phyloP scores from a whole-genome alignment of 2,329 filamentous ascomycete genomes.

The Botrytis fabae region DNA sequence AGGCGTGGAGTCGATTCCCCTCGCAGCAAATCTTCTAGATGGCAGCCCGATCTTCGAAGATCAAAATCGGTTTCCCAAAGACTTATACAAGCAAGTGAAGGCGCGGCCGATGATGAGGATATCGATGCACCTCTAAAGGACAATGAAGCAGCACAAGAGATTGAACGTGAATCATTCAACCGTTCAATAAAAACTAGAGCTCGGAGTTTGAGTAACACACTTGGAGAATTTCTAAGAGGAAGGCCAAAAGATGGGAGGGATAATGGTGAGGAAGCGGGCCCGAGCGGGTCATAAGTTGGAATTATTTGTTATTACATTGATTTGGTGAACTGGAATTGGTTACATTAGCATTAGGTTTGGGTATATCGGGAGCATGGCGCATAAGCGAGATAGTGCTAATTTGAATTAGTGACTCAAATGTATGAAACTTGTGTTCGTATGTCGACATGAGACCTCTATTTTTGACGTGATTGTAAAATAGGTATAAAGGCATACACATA shows the following conservation, averaged over 20 bases:
- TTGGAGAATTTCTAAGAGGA: constrained; percentile 37
- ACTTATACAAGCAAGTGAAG: constrained; percentile 27
- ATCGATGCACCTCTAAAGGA: constrained; percentile 24
- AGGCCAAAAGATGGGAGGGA: constrained; percentile 27
- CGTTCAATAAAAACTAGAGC: constrained; percentile 34
- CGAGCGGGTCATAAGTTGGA: constrained; percentile 32
- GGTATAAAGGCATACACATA: neutral
- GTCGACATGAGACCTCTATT: neutral
- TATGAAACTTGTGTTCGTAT: constrained; percentile 8
- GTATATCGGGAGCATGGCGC: constrained; percentile 17
- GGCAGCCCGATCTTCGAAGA: constrained; percentile 34
- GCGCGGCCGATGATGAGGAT: constrained; percentile 29
- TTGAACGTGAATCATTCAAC: constrained; percentile 28
- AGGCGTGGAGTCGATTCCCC: constrained; percentile 54
- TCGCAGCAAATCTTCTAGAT: constrained; percentile 38
- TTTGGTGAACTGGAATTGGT: constrained; percentile 13
- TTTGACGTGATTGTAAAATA: neutral
- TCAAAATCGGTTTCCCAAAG: constrained; percentile 37
- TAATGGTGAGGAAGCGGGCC: constrained; percentile 35
- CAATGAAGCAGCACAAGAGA: constrained; percentile 15
- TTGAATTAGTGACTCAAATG: neutral
- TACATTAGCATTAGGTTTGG: constrained; percentile 19
- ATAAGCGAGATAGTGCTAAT: neutral
- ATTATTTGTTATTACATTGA: constrained; percentile 6
- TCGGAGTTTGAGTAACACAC: constrained; percentile 38